A percentile compares a stretch with the other conserved stretches of the same genome.
phyloP scores from a whole-genome alignment of 805 yeast genomes.

The Kazachstania taianensis region DNA sequence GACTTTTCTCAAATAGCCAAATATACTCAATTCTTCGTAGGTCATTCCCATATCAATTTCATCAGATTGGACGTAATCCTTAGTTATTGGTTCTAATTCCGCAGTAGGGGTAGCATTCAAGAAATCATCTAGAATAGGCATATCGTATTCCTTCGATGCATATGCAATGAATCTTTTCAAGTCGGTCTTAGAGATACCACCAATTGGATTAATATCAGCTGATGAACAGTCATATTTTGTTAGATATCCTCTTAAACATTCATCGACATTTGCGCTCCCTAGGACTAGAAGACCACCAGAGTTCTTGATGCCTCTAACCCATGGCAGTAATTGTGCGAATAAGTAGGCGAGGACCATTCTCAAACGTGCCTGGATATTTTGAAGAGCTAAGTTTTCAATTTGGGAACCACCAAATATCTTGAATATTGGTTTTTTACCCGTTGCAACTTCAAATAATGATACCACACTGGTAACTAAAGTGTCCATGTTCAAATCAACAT shows the following conservation, averaged over 20 bases:
- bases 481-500: conserved; percentile 89
- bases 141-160: conserved; percentile 55
- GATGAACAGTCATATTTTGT: conserved; percentile 96
- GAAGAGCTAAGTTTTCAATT: conserved; percentile 87
- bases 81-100: conserved; percentile 92
- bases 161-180: conserved; percentile 76
- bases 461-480: conserved; percentile 64
- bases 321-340: conserved; percentile 90
- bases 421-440: conserved; percentile 82
- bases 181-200: conserved; percentile 96
- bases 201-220: conserved; percentile 96
- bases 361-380: conserved; percentile 91
- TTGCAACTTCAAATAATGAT: conserved; percentile 71
- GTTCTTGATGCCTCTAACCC: conserved; percentile 65
- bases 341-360: conserved; percentile 91
- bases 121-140: conserved; percentile 72
- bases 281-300: conserved; percentile 73
- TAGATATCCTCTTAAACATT: conserved; percentile 86
- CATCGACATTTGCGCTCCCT: conserved; percentile 97
- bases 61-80: conserved; percentile 86
- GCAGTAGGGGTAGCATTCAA: conserved; percentile 95
- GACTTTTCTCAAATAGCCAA: conserved; percentile 85
- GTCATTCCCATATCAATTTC: conserved; percentile 98
- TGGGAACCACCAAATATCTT: conserved; percentile 89
- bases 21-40: conserved; percentile 82